Evolutionary conservation across 2,329 filamentous ascomycete species (phyloP).

Genomic region (Mycosphaerelloides madeirae): DNA sequence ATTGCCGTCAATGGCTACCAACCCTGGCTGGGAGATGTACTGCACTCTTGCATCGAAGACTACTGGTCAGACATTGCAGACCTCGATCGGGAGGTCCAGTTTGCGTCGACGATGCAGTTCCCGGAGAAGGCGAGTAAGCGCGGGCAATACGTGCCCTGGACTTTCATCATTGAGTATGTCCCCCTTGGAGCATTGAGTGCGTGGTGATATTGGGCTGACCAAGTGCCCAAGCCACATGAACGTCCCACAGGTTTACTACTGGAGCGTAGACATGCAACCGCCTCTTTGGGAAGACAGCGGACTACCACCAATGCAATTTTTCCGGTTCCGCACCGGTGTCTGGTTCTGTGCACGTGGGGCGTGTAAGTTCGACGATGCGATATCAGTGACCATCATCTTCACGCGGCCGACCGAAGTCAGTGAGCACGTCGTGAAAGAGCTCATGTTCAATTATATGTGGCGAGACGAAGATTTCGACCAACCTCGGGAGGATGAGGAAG

Average conservation of each 20-base stretch:
- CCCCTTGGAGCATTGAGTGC: too few species aligned
- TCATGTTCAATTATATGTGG: constrained; percentile 32
- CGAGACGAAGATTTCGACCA: constrained; percentile 30
- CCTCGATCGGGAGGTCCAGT: constrained; percentile 33
- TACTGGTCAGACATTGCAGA: constrained; percentile 31
- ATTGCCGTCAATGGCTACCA: constrained; percentile 34
- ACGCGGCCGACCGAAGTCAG: constrained; percentile 28
- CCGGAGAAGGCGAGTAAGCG: constrained; percentile 32
- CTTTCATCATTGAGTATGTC: constrained; percentile 32
- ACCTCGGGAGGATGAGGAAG: constrained; percentile 32
- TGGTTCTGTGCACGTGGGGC: constrained; percentile 34
- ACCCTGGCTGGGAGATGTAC: constrained; percentile 33
- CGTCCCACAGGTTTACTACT: constrained; percentile 36
- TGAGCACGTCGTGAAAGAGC: constrained; percentile 31
- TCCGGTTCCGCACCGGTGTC: constrained; percentile 33
- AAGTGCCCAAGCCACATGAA: constrained; percentile 29
- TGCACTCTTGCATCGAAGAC: constrained; percentile 32
- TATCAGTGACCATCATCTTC: constrained; percentile 34
- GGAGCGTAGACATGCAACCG: constrained; percentile 32
- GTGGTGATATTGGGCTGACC: neutral
- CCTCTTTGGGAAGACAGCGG: constrained; percentile 21
- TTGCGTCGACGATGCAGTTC: constrained; percentile 32
- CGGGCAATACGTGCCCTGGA: constrained; percentile 31
- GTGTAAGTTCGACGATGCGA: constrained; percentile 26
- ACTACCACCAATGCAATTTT: constrained; percentile 28